A percentile compares a stretch with the other conserved stretches of the same genome.
These are phyloP conservation scores for Volvariella surrecta DNA, from an alignment of 1,284 basidiomycete genomes.

Conservation along the genomic window DNA sequence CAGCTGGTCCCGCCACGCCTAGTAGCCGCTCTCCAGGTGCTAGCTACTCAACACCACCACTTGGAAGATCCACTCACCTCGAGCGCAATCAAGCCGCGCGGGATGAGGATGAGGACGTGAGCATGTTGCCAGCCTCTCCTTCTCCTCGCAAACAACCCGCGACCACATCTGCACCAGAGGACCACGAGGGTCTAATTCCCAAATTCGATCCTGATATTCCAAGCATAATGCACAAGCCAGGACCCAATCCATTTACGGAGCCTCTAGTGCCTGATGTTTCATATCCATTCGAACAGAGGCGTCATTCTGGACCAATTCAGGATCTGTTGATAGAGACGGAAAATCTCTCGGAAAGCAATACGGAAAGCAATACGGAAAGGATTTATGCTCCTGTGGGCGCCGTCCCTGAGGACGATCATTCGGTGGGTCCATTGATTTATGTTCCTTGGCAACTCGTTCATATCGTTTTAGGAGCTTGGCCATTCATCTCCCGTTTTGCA, in stretches of 20 bases:
- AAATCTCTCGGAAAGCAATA: constrained; percentile 20
- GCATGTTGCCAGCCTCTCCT: constrained; percentile 52
- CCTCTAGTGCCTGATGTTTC: constrained; percentile 17
- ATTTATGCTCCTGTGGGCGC: too few species aligned
- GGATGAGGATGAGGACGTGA: constrained; percentile 35
- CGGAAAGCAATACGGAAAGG: constrained; percentile 16
- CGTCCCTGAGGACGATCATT: neutral
- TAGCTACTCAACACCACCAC: constrained; percentile 29
- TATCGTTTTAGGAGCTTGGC: too few species aligned
- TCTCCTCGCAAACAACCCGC: constrained; percentile 41
- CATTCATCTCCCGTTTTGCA: too few species aligned
- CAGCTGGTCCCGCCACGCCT: constrained; percentile 23
- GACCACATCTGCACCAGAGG: constrained; percentile 3
- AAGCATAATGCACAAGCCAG: neutral
- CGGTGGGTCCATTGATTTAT: neutral
- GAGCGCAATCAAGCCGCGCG: constrained; percentile 33
- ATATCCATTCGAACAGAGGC: constrained; percentile 12
- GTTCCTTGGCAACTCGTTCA: too few species aligned
- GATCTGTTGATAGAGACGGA: constrained; percentile 17
- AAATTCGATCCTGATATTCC: constrained; percentile 22
- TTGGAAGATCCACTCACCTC: constrained; percentile 38
- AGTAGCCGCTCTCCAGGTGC: constrained; percentile 20
- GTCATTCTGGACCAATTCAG: constrained; percentile 6
- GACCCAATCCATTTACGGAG: constrained; percentile 14
- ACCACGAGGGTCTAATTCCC: constrained; percentile 32